Conservation (phyloP, 768 basidiomycete species). For the Auricularia cornea region DNA sequence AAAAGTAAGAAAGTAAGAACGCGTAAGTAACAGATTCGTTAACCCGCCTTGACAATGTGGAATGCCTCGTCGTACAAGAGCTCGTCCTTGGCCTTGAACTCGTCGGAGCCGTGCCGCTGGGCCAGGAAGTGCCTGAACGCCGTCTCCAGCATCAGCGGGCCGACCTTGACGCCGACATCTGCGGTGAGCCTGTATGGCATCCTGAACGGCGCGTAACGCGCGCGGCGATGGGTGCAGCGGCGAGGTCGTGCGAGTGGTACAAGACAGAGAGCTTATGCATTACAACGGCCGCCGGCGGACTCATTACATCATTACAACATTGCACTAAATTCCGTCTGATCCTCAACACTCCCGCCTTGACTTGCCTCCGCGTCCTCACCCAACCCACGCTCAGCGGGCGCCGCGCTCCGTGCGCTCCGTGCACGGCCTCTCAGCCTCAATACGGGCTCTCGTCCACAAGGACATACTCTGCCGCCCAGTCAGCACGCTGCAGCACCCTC, state of each 20-base stretch:
- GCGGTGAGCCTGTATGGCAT: neutral
- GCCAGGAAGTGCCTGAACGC: constrained; percentile 1
- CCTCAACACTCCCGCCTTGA: neutral
- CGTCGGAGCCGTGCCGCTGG: neutral
- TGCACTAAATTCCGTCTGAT: neutral
- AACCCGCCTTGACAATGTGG: constrained; percentile 58
- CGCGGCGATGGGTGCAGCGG: neutral
- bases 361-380: neutral
- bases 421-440: neutral
- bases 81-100: constrained; percentile 41
- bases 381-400: neutral
- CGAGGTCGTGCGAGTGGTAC: neutral
- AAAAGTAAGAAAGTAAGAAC: neutral
- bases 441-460: neutral
- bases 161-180: neutral
- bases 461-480: neutral
- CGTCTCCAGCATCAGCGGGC: neutral
- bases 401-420: neutral
- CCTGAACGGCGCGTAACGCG: neutral
- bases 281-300: neutral
- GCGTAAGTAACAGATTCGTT: neutral
- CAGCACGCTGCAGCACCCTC: neutral
- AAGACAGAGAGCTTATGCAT: neutral
- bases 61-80: constrained; percentile 77
- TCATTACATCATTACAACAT: neutral